Base-by-base conservation (phyloP, 805 yeast species). In the Candida lessepsii region DNA sequence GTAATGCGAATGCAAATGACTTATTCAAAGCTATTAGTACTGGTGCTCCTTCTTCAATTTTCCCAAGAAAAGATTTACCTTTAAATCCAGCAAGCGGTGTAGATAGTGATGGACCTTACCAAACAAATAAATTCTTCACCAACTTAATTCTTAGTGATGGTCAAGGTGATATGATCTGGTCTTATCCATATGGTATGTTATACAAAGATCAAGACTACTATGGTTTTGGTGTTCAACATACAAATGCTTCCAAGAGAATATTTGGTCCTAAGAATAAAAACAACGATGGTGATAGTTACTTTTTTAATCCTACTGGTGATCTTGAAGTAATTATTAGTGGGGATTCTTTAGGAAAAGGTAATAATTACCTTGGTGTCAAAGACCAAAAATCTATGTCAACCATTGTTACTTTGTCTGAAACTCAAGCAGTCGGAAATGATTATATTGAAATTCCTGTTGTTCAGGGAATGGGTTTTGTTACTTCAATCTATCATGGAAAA, bases 391-490 rank as follows among this genome's bases (percentile, higher is more conserved):
- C 69, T 11, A 70, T 80, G 59, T 78, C 85, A 5, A 76, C 72
- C 10, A 61, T 65, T 31, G 78, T 73, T 9, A 63, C 67, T 2
- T 54, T 67, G 33, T 63, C 75, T 35, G 53, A 58, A 8, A 50
- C 56, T 45, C 37, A 63, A 41, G 37, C 55, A 6, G 52, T 51
- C 21, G 45, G 44, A 7, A 42, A 59, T 11, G 78, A 77, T 33
- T 68, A 63, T 24, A 55, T 81, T 37, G 65, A 65, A 24, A 56
- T 76, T 27, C 90, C 91, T 3, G 53, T 85, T 40, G 85, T 83
- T 5, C 90, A 84, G 59, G 97, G 97, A 40, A 73, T 74, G 77
- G 96, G 96, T 5, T 80, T 86, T 46, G 77, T 86, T 11, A 83
- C 96, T 23, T 86, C 81, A 19, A 60, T 82, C 47, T 71, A 74